phyloP scores from a whole-genome alignment of 106 monocot species.

The Allium fistulosum region DNA sequence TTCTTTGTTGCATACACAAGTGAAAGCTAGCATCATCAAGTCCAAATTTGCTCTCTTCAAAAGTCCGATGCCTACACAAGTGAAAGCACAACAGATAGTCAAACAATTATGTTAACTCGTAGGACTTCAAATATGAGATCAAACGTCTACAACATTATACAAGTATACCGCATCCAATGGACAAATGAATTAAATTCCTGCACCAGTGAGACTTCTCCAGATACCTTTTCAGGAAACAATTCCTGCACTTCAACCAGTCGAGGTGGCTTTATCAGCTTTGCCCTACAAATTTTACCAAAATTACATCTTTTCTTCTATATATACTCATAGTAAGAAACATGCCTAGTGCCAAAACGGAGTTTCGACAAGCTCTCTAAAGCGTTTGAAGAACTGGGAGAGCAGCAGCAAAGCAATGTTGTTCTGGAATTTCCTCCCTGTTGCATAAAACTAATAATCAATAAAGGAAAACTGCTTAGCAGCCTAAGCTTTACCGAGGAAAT shows the following conservation, averaged over 20 bases:
- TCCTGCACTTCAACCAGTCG: not conserved
- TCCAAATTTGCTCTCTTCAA: no score
- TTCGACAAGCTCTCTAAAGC: slow-evolving; percentile 71
- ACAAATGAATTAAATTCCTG: no score
- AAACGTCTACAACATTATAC: no score
- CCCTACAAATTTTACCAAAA: slow-evolving; percentile 31
- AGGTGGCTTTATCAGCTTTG: slow-evolving; percentile 63
- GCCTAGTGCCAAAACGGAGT: slow-evolving; percentile 83
- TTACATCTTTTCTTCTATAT: not conserved
- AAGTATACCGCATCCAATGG: no score
- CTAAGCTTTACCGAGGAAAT: not conserved
- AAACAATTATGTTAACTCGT: no score
- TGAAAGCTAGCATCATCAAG: no score
- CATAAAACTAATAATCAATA: not conserved
- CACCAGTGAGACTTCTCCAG: not conserved
- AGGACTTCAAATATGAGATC: no score
- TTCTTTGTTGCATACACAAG: no score
- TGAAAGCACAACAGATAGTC: no score
- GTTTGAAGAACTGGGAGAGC: slow-evolving; percentile 73
- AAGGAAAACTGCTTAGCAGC: no score
- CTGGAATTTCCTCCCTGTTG: slow-evolving; percentile 72
- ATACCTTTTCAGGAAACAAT: not conserved
- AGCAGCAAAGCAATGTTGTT: slow-evolving; percentile 73
- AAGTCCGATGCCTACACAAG: no score
- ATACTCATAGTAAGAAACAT: slow-evolving; percentile 10